phyloP scores from a whole-genome alignment of 768 basidiomycete species.

The Mycena leptocephala region DNA sequence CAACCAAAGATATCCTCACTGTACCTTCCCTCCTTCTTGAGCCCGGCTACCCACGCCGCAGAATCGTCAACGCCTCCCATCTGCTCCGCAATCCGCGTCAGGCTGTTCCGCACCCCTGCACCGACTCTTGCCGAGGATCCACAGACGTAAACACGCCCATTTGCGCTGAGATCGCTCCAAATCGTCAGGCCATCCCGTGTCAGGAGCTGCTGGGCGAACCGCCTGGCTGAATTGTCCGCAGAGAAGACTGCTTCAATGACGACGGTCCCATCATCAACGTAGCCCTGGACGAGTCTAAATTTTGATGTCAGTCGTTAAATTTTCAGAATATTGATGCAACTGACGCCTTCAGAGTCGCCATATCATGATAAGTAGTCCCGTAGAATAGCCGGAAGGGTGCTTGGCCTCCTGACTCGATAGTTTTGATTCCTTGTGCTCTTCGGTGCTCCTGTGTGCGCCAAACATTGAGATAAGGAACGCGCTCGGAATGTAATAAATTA shows the following conservation, averaged over 20 bases:
- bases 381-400: conserved; percentile 32
- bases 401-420: conserved; percentile 5
- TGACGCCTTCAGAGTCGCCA: conserved; percentile 14
- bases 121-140: conserved; percentile 7
- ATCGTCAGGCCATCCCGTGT: conserved; percentile 24
- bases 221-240: conserved; percentile 6
- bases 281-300: conserved; percentile 8
- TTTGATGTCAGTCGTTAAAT: no score
- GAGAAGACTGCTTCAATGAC: conserved; percentile 27
- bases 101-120: conserved; percentile 3
- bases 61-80: conserved; percentile 14
- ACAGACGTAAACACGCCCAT: conserved; percentile 22
- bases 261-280: conserved; percentile 22
- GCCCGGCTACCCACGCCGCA: conserved; percentile 9
- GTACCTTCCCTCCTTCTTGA: conserved; percentile 26
- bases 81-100: conserved; percentile 23
- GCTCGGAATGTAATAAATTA: not conserved
- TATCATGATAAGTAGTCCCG: conserved; percentile 29
- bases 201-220: conserved; percentile 32
- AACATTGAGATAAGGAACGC: not conserved
- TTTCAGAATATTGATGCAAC: not conserved
- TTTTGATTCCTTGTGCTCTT: conserved; percentile 25
- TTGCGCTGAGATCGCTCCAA: conserved; percentile 27
- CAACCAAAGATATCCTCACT: conserved; percentile 34
- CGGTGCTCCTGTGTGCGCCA: conserved; percentile 32